Conservation (phyloP, 2,329 filamentous ascomycete species). For the Ilyonectria robusta region DNA sequence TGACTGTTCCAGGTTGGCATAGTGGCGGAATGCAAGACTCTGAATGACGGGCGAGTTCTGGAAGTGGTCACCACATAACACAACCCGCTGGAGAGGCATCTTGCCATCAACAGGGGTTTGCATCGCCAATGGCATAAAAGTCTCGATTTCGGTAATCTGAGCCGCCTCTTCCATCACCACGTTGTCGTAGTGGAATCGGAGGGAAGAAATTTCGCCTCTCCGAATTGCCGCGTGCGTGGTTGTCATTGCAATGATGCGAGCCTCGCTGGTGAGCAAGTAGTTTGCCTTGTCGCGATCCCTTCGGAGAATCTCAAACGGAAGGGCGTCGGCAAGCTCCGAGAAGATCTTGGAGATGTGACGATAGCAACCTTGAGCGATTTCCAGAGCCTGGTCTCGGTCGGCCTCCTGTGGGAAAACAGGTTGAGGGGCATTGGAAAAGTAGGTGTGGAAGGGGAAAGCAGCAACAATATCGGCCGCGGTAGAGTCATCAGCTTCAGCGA, state of each 20-base stretch:
- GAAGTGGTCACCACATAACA: constrained; percentile 94
- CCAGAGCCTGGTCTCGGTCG: constrained; percentile 77
- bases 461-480: constrained; percentile 74
- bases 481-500: constrained; percentile 68
- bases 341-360: constrained; percentile 92
- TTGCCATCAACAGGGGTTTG: constrained; percentile 84
- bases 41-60: constrained; percentile 98
- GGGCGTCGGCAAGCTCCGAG: constrained; percentile 89
- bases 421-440: constrained; percentile 89
- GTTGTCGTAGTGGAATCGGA: constrained; percentile 98
- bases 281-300: constrained; percentile 94
- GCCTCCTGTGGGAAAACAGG: constrained; percentile 81
- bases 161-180: constrained; percentile 99
- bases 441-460: constrained; percentile 89
- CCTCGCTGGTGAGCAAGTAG: constrained; percentile 94
- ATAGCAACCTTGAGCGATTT: constrained; percentile 88
- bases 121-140: constrained; percentile 94
- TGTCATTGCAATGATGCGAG: constrained; percentile 98
- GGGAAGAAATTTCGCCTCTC: constrained; percentile 86
- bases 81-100: constrained; percentile 85
- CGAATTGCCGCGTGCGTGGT: constrained; percentile 98
- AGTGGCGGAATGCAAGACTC: constrained; percentile 92
- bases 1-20: constrained; percentile 95
- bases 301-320: constrained; percentile 94
- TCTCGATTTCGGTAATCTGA: constrained; percentile 97